Base-by-base conservation (phyloP, 164 flowering plant species). In the Taxillus chinensis region DNA sequence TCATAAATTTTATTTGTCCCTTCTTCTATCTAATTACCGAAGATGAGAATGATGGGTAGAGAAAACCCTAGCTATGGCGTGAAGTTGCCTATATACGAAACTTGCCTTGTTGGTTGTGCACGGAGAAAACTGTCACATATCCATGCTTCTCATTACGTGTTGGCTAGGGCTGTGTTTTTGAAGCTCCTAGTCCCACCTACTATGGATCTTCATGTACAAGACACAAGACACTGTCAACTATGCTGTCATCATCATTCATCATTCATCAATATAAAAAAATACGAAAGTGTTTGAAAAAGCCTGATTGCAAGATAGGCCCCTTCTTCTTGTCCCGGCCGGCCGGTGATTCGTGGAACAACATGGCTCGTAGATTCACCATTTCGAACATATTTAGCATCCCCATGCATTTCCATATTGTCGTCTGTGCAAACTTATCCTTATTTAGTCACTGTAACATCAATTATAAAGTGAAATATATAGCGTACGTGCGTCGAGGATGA, bases 111-210 rank as follows among this genome's bases (percentile, higher is more conserved):
- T 70, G 17, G 59, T 60, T 68, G 59, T 64, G 71, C 66, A 70
- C 63, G 68, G 43, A 71, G 65, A 62, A 65, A 68, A 61, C 73
- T 71, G 51, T 67, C 71, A 73, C 14, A 48, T 12, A 48, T 4
- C 4, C 51, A 43, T 6, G 8, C 10, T 6, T 8, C 11, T 48
- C 42, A 48, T 59, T 64, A 41, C 4, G 45, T 56, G 15, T n/a
- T 15, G 41, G 13, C 15, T 39, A 45, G 76, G 64, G 75, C 75
- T 70, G 86, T 82, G 70, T 63, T 58, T 49, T 54, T 80, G 81
- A 85, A 83, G 82, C 73, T 78, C 72, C 27, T 27, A 27, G 27
- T 27, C 27, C 70, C 78, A 81, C 82, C 82, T 56, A 81, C 76
- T 71, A 64, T 66, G 68, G 77, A 60, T 70, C 86, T 69, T 82